Evolutionary conservation across 2,329 filamentous ascomycete species (phyloP).

Genomic region (Knufia fluminis): DNA sequence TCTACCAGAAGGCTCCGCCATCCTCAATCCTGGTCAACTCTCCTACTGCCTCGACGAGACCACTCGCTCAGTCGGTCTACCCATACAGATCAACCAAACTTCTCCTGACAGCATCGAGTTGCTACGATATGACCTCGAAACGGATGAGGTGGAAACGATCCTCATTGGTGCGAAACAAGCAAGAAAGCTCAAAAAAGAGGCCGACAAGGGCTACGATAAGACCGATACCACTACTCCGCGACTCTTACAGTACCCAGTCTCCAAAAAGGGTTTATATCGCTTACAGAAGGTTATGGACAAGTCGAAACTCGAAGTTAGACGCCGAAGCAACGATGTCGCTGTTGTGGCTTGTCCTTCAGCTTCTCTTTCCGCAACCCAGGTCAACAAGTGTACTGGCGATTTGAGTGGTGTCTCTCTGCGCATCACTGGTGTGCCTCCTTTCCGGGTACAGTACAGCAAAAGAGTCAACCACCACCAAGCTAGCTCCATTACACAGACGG

Average conservation of each 20-base stretch:
- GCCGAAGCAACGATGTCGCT: conserved; percentile 64
- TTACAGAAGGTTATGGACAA: conserved; percentile 81
- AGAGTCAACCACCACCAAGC: conserved; percentile 74
- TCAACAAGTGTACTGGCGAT: conserved; percentile 73
- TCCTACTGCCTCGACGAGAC: conserved; percentile 70
- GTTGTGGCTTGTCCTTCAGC: conserved; percentile 81
- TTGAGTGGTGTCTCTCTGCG: conserved; percentile 76
- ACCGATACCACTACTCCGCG: conserved; percentile 48
- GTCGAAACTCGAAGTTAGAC: conserved; percentile 85
- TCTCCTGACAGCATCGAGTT: conserved; percentile 81
- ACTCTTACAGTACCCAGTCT: conserved; percentile 63
- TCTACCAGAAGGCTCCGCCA: conserved; percentile 85
- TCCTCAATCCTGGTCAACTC: conserved; percentile 71
- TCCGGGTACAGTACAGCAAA: conserved; percentile 87
- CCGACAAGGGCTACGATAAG: conserved; percentile 48
- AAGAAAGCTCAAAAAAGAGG: conserved; percentile 62
- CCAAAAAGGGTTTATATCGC: conserved; percentile 80
- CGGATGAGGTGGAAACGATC: conserved; percentile 69
- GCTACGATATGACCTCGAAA: conserved; percentile 76
- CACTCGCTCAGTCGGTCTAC: conserved; percentile 56
- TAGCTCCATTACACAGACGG: conserved; percentile 82
- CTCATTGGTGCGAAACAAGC: conserved; percentile 65
- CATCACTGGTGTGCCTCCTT: conserved; percentile 77
- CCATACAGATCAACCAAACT: conserved; percentile 89
- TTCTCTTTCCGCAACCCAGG: conserved; percentile 54